phyloP scores from a whole-genome alignment of 1,284 basidiomycete species.

The Malassezia vespertilionis region DNA sequence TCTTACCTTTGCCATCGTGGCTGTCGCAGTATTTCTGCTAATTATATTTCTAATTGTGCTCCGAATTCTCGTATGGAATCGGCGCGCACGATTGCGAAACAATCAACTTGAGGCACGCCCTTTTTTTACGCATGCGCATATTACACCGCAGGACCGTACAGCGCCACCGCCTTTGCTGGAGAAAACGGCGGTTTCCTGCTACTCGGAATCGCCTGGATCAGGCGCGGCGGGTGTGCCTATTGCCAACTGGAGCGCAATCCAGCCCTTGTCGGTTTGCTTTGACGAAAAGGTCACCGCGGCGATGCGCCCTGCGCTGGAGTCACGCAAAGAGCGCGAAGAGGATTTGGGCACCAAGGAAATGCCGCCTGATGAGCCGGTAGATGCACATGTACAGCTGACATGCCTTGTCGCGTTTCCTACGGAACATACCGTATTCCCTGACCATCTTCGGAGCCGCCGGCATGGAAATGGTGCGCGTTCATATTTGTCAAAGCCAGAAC shows the following conservation, averaged over 20 bases:
- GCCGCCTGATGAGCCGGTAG: not conserved
- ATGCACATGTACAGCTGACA: conserved; percentile 1
- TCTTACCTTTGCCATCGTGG: conserved; percentile 6
- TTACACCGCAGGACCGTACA: not conserved
- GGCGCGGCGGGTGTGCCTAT: too few species aligned
- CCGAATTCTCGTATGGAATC: conserved; percentile 6
- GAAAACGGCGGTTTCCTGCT: not conserved
- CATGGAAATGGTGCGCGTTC: not conserved
- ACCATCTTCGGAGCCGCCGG: conserved; percentile 1
- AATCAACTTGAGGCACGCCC: not conserved
- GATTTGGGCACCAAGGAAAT: too few species aligned
- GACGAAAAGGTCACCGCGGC: not conserved
- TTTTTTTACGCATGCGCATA: not conserved
- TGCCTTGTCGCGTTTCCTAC: conserved; percentile 7
- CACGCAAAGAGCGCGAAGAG: not conserved
- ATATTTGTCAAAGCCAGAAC: not conserved
- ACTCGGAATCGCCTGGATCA: not conserved
- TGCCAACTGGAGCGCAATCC: not conserved
- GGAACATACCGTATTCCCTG: conserved; percentile 2
- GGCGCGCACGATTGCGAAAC: not conserved
- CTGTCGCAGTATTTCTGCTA: conserved; percentile 5
- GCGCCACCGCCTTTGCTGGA: not conserved
- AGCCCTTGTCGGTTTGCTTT: conserved; percentile 7
- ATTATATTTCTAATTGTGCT: not conserved
- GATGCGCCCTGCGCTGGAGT: not conserved